Percentiles rank a stretch among this genome's conserved stretches.
These are phyloP conservation scores for Candida khao-thaluensis DNA, from an alignment of 805 yeast genomes.

Conservation along the genomic window DNA sequence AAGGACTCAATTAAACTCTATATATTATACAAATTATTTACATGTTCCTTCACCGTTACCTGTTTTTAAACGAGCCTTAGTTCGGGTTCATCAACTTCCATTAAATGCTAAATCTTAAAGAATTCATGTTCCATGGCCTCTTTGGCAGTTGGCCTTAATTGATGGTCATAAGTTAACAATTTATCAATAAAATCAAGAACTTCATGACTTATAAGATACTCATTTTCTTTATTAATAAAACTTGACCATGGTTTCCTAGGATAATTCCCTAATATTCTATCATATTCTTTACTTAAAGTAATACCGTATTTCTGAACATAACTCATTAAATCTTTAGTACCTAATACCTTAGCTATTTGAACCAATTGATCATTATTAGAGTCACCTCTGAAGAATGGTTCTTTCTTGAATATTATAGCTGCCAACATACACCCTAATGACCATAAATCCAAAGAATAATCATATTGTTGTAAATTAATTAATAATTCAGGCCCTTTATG, in stretches of 20 bases:
- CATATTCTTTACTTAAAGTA: slow-evolving; percentile 72
- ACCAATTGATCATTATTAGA: slow-evolving; percentile 93
- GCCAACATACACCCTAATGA: slow-evolving; percentile 90
- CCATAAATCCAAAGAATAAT: slow-evolving; percentile 89
- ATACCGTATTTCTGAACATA: slow-evolving; percentile 71
- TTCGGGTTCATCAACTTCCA: no score
- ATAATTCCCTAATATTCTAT: slow-evolving; percentile 62
- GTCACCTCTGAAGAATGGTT: slow-evolving; percentile 90
- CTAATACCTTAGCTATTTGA: slow-evolving; percentile 83
- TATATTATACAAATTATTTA: no score
- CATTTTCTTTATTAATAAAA: slow-evolving; percentile 56
- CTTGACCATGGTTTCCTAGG: slow-evolving; percentile 65
- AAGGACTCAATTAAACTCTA: no score
- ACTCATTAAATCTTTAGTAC: slow-evolving; percentile 68
- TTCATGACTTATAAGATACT: slow-evolving; percentile 50
- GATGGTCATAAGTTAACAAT: slow-evolving; percentile 79
- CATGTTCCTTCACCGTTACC: no score
- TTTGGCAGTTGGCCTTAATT: slow-evolving; percentile 79
- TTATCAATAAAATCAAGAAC: slow-evolving; percentile 70
- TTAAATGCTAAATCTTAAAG: slow-evolving; percentile 38
- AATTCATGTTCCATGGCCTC: slow-evolving; percentile 83
- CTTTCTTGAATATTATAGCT: slow-evolving; percentile 81
- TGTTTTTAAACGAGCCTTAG: no score
- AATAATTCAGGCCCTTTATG: slow-evolving; percentile 90
- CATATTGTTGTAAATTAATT: slow-evolving; percentile 79